A percentile compares a stretch with the other conserved stretches of the same genome.
phyloP scores from a whole-genome alignment of 2,329 filamentous ascomycete genomes.

The Saccharata proteae region DNA sequence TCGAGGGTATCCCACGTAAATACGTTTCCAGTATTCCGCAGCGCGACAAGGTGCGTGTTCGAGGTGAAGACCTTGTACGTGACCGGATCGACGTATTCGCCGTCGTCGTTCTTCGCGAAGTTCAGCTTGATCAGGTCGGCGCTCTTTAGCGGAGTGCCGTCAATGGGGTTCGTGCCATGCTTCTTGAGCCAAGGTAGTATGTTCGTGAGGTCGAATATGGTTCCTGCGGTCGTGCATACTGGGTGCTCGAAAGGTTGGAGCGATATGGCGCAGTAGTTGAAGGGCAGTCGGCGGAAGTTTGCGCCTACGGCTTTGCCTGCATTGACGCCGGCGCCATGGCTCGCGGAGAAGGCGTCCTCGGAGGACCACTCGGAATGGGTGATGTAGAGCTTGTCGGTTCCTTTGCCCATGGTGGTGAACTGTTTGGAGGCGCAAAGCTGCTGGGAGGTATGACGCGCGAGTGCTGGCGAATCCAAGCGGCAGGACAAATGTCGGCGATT shows the following conservation, averaged over 20 bases:
- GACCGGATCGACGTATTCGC: slow-evolving; percentile 88
- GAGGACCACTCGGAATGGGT: slow-evolving; percentile 98
- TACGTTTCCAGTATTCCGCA: slow-evolving; percentile 80
- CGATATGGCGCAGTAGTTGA: slow-evolving; percentile 95
- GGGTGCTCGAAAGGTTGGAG: slow-evolving; percentile 92
- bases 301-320: slow-evolving; percentile 44
- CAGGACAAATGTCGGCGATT: too few relatives aligned
- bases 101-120: slow-evolving; percentile 83
- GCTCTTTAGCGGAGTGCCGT: slow-evolving; percentile 64
- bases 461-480: too few relatives aligned
- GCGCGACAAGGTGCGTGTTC: slow-evolving; percentile 90
- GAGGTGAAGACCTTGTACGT: slow-evolving; percentile 97
- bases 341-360: slow-evolving; percentile 75
- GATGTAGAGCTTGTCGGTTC: slow-evolving; percentile 45
- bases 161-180: slow-evolving; percentile 82
- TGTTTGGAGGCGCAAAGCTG: too few relatives aligned
- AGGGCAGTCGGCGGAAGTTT: slow-evolving; percentile 79
- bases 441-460: too few relatives aligned
- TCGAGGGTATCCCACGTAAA: slow-evolving; percentile 95
- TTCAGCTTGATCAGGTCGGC: slow-evolving; percentile 82
- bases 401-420: slow-evolving; percentile 24
- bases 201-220: slow-evolving; percentile 89
- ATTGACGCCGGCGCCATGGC: slow-evolving; percentile 53
- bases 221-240: slow-evolving; percentile 78
- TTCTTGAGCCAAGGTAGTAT: slow-evolving; percentile 92